These are phyloP conservation scores for Thecaphora frezii DNA, from an alignment of 1,284 basidiomycete species.

Conservation along the genomic window DNA sequence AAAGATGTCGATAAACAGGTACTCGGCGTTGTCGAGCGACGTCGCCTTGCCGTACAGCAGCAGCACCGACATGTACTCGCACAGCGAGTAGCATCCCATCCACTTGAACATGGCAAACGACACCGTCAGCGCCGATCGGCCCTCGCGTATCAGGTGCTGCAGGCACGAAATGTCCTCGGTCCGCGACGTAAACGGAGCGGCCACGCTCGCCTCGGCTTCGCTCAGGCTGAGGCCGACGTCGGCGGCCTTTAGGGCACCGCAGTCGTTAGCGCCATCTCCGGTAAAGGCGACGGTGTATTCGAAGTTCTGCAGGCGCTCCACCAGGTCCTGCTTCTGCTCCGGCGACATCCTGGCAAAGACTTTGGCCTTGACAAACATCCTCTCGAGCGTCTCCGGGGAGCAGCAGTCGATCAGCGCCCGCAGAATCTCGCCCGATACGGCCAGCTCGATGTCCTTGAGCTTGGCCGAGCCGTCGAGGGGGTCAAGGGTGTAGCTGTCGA, in stretches of 20 bases:
- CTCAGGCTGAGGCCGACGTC: constrained; percentile 38
- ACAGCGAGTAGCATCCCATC: constrained; percentile 31
- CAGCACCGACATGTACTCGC: constrained; percentile 42
- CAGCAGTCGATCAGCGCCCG: constrained; percentile 13
- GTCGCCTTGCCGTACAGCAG: constrained; percentile 38
- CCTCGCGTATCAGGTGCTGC: constrained; percentile 28
- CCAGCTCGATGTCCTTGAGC: constrained; percentile 29
- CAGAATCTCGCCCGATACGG: constrained; percentile 35
- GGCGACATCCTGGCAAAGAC: constrained; percentile 41
- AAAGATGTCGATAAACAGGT: constrained; percentile 43
- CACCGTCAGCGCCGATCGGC: constrained; percentile 21
- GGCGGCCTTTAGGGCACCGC: constrained; percentile 36
- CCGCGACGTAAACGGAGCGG: constrained; percentile 35
- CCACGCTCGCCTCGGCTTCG: constrained; percentile 40
- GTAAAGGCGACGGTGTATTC: constrained; percentile 28
- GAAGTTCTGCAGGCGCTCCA: constrained; percentile 30
- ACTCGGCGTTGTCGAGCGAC: constrained; percentile 40
- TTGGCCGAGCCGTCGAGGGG: constrained; percentile 4
- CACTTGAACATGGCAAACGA: constrained; percentile 31
- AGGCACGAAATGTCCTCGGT: constrained; percentile 27
- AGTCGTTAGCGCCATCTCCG: constrained; percentile 45
- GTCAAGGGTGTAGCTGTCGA: constrained; percentile 35
- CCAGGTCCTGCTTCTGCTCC: constrained; percentile 42
- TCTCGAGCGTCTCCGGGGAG: constrained; percentile 30
- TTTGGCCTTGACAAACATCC: constrained; percentile 25